These are phyloP conservation scores for Trebouxia sp. DNA, from an alignment of 139 green algal genomes.

Conservation along the genomic window DNA sequence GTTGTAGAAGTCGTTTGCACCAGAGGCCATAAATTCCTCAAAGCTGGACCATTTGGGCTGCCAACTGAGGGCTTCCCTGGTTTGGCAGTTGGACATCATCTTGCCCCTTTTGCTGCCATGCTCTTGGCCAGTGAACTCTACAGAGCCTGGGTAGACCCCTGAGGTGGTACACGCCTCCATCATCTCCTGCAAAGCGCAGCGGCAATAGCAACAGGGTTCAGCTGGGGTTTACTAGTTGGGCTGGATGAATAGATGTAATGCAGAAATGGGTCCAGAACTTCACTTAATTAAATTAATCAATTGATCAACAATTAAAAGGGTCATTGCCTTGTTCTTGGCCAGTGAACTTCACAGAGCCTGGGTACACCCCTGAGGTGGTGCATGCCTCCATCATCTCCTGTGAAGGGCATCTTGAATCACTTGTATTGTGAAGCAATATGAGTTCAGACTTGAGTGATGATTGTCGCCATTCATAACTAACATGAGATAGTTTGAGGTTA, in stretches of 20 bases:
- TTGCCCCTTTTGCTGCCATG: constrained; percentile 59
- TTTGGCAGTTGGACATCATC: constrained; percentile 67
- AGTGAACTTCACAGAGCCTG: constrained; percentile 49
- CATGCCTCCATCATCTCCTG: constrained; percentile 67
- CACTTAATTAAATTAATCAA: too few species aligned
- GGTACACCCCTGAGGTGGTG: constrained; percentile 34
- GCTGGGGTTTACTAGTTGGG: too few species aligned
- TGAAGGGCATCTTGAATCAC: too few species aligned
- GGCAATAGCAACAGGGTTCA: too few species aligned
- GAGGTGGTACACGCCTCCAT: constrained; percentile 47
- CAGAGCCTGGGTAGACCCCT: constrained; percentile 38
- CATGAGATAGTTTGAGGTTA: too few species aligned
- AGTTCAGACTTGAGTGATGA: too few species aligned
- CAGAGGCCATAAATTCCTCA: constrained; percentile 50
- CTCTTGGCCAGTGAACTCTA: constrained; percentile 50
- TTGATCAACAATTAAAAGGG: too few species aligned
- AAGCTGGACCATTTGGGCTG: constrained; percentile 73
- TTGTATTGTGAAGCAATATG: too few species aligned
- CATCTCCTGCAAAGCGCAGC: constrained; percentile 52
- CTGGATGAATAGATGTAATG: too few species aligned
- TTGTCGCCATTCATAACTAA: too few species aligned
- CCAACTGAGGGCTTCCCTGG: constrained; percentile 69
- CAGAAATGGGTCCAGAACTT: too few species aligned
- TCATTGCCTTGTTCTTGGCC: constrained; percentile 34
- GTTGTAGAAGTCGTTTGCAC: constrained; percentile 62